A percentile compares a stretch with the other conserved stretches of the same genome.
phyloP scores from a whole-genome alignment of 139 green algal species.

The Choricystis sp. region DNA sequence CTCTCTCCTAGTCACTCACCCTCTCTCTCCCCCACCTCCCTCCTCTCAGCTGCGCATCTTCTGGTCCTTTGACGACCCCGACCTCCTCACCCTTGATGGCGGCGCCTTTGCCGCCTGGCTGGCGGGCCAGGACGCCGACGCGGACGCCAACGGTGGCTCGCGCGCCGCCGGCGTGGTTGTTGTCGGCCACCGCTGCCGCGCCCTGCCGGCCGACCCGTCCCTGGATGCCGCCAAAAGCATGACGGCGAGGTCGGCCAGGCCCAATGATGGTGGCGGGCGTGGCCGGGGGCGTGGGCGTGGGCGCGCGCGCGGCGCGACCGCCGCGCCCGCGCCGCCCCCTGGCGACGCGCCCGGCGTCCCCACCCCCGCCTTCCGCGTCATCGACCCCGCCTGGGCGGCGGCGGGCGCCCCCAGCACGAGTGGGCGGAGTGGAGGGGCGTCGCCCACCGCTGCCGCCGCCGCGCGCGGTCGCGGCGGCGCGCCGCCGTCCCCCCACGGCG shows the following conservation, averaged over 20 bases:
- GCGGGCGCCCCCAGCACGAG: not conserved
- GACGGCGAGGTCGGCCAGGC: not conserved
- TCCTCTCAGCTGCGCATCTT: not conserved
- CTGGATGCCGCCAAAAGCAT: not conserved
- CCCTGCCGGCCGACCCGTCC: too few relatives aligned
- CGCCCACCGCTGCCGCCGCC: too few relatives aligned
- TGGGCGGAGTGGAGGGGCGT: not conserved
- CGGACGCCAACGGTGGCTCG: not conserved
- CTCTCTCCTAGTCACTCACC: not conserved
- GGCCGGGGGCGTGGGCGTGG: too few relatives aligned
- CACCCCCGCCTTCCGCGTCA: not conserved
- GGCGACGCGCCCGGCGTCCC: not conserved
- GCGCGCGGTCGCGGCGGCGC: not conserved
- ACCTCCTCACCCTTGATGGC: not conserved
- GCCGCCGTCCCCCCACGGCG: not conserved
- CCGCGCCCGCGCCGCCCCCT: too few relatives aligned
- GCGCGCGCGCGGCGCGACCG: not conserved
- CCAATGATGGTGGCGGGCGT: not conserved
- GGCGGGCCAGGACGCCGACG: not conserved
- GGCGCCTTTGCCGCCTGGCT: conserved; percentile 3
- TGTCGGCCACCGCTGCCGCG: not conserved
- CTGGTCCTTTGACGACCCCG: conserved; percentile 2
- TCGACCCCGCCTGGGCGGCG: not conserved
- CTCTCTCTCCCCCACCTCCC: not conserved
- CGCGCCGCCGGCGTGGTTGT: too few relatives aligned